Evolutionary conservation across 345 rosid species (phyloP).

Genomic region (Angophora floribunda): DNA sequence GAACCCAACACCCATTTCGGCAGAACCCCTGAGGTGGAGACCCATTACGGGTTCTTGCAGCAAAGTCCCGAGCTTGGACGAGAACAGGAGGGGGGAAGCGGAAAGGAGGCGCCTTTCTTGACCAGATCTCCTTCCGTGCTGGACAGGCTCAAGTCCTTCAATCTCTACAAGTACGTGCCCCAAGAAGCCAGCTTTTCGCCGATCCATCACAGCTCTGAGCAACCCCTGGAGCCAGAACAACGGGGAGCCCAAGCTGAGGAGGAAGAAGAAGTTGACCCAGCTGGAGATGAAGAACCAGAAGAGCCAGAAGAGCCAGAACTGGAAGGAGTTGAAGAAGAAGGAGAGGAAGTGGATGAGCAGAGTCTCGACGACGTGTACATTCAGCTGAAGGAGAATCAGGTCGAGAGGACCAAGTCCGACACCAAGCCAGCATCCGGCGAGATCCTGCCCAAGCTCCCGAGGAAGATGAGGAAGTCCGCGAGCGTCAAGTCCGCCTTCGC

Average conservation of each 20-base stretch:
- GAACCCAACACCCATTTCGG: constrained; percentile 19
- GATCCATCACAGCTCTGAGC: neutral
- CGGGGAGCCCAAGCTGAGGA: neutral
- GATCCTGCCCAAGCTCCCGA: constrained; percentile 37
- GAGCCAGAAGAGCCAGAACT: neutral
- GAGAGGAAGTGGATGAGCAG: constrained; percentile 18
- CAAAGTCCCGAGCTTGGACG: constrained; percentile 1
- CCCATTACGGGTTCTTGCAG: constrained; percentile 10
- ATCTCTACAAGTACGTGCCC: constrained; percentile 40
- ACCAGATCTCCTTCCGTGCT: constrained; percentile 66
- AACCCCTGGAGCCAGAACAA: neutral
- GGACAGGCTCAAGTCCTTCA: constrained; percentile 54
- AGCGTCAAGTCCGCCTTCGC: constrained; percentile 52
- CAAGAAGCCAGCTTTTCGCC: constrained; percentile 24
- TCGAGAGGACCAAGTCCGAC: constrained; percentile 43
- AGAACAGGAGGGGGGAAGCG: neutral
- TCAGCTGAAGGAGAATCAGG: constrained; percentile 19
- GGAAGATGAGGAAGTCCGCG: constrained; percentile 83
- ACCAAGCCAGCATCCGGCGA: constrained; percentile 47
- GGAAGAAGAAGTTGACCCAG: neutral
- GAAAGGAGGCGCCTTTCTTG: constrained; percentile 5
- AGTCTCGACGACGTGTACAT: constrained; percentile 48
- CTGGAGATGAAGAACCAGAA: neutral
- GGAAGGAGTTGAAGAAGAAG: constrained; percentile 3
- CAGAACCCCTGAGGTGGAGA: constrained; percentile 10